Conservation (phyloP, 805 yeast genomes). For the Candida tallmaniae region DNA sequence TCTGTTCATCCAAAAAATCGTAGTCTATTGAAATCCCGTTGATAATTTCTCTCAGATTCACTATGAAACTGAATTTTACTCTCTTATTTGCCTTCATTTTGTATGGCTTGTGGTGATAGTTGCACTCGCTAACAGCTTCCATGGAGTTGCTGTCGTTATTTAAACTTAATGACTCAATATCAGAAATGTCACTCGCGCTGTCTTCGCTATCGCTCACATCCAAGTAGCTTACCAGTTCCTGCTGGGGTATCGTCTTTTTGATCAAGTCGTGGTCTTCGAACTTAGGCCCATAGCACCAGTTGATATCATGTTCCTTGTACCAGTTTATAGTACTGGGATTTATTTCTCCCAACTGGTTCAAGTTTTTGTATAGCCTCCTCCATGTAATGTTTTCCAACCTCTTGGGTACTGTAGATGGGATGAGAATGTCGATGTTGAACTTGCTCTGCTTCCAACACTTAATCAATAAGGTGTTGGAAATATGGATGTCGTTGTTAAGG, state of each 20-base stretch:
- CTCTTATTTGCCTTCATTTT: conserved; percentile 11
- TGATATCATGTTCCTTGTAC: conserved; percentile 51
- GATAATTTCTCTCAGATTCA: conserved; percentile 43
- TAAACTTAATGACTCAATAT: conserved; percentile 3
- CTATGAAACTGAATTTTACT: conserved; percentile 40
- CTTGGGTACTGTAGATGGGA: conserved; percentile 14
- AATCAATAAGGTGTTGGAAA: conserved; percentile 9
- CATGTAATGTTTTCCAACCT: conserved; percentile 35
- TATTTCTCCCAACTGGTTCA: conserved; percentile 23
- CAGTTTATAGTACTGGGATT: conserved; percentile 47
- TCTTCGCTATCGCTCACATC: neutral
- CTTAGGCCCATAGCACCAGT: conserved; percentile 53
- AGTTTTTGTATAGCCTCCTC: conserved; percentile 35
- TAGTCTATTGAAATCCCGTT: conserved; percentile 42
- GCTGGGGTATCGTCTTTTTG: neutral
- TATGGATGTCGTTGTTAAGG: conserved; percentile 12
- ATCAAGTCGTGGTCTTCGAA: conserved; percentile 7
- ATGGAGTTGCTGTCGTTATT: conserved; percentile 1
- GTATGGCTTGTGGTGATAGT: conserved; percentile 2
- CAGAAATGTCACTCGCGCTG: conserved; percentile 4
- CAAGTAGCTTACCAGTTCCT: neutral
- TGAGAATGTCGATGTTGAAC: conserved; percentile 11
- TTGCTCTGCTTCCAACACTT: conserved; percentile 14
- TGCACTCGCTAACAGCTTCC: neutral
- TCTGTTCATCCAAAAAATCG: conserved; percentile 32